These are phyloP conservation scores for Aspergillus carbonarius DNA, from an alignment of 2,329 filamentous ascomycete species.

Conservation along the genomic window DNA sequence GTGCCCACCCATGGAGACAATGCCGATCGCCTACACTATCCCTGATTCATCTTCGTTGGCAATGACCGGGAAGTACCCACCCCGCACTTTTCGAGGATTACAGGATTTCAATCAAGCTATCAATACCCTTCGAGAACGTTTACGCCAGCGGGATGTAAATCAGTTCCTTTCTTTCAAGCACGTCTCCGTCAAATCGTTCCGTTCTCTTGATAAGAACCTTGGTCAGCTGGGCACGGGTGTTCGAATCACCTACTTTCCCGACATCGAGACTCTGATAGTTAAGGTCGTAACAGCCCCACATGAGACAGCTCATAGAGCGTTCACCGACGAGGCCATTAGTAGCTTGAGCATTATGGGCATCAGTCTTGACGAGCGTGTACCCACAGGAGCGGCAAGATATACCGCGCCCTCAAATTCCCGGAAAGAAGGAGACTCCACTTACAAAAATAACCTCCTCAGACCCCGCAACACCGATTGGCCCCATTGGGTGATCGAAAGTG, in stretches of 20 bases:
- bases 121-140: not conserved
- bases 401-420: not conserved
- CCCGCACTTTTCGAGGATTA: not conserved
- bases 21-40: too few species aligned
- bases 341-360: not conserved
- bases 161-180: not conserved
- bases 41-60: not conserved
- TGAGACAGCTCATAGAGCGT: not conserved
- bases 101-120: not conserved
- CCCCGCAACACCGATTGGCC: not conserved
- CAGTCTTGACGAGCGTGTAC: not conserved
- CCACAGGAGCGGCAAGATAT: not conserved
- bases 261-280: conserved; percentile 1
- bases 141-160: not conserved
- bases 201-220: not conserved
- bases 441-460: not conserved
- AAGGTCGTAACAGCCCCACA: not conserved
- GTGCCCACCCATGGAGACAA: too few species aligned
- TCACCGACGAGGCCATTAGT: not conserved
- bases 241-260: conserved; percentile 6
- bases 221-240: not conserved
- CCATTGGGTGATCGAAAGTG: not conserved
- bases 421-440: not conserved
- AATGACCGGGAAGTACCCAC: not conserved
- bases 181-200: not conserved